phyloP scores from a whole-genome alignment of 805 yeast species.

The Candida tibetensis region DNA sequence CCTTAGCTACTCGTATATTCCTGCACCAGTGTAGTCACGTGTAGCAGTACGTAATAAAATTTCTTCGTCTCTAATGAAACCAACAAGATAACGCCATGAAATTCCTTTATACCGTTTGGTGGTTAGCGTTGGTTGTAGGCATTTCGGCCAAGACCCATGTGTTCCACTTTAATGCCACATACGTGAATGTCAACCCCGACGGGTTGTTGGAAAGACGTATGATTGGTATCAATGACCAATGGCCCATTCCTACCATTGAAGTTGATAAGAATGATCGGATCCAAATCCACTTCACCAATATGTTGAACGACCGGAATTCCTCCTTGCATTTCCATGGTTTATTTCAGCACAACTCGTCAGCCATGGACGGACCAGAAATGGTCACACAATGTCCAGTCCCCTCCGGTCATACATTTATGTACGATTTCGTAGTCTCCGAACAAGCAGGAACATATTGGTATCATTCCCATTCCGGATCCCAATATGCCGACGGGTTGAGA shows the following conservation, averaged over 20 bases:
- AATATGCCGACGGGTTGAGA: conserved; percentile 75
- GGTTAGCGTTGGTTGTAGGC: not conserved
- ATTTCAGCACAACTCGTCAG: conserved; percentile 34
- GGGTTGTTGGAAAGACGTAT: conserved; percentile 49
- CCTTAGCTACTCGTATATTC: too few species aligned
- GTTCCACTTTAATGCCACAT: conserved; percentile 37
- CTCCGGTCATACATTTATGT: conserved; percentile 36
- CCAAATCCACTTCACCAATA: conserved; percentile 33
- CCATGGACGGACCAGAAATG: conserved; percentile 47
- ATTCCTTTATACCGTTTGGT: not conserved
- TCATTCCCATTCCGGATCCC: conserved; percentile 75
- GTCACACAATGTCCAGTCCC: conserved; percentile 47
- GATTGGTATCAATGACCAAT: conserved; percentile 53
- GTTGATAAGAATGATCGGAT: conserved; percentile 42
- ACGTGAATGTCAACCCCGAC: conserved; percentile 52
- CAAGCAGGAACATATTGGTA: conserved; percentile 57
- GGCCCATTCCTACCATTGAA: conserved; percentile 44
- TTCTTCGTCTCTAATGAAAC: not conserved
- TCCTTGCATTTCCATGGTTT: conserved; percentile 48
- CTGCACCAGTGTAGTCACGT: too few species aligned
- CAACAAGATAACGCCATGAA: not conserved
- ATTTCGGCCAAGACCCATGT: conserved; percentile 22
- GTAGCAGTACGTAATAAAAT: not conserved
- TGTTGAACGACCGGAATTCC: conserved; percentile 31
- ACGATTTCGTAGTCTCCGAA: conserved; percentile 36